Percentiles rank a stretch among this genome's conserved stretches.
Conservation (phyloP, 2,329 filamentous ascomycete species). For the Ceratocystiopsis sp. region DNA sequence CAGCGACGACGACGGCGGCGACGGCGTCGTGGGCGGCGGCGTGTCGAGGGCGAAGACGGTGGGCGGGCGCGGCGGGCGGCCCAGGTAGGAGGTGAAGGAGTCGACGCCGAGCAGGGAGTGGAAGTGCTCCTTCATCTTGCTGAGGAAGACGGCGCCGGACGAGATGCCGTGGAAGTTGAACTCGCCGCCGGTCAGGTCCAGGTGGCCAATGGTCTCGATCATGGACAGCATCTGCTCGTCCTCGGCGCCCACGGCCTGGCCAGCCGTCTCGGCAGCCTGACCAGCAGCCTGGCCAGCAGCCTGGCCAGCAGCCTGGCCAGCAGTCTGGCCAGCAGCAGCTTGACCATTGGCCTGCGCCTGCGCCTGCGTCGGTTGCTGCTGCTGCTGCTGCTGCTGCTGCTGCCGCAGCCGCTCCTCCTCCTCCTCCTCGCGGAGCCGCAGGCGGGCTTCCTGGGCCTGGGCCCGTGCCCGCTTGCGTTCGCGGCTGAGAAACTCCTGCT, state of each 20-base stretch:
- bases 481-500: conserved; percentile 47
- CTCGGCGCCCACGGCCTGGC: neutral
- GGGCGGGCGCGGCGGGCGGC: conserved; percentile 28
- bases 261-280: no score
- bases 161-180: conserved; percentile 94
- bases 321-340: neutral
- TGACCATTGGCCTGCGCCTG: conserved; percentile 1
- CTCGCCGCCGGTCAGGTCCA: conserved; percentile 77
- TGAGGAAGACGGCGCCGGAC: conserved; percentile 77
- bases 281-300: conserved; percentile 1
- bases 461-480: conserved; percentile 28
- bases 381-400: conserved; percentile 7
- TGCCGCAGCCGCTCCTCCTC: conserved; percentile 1
- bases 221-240: conserved; percentile 56
- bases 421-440: conserved; percentile 21
- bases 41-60: conserved; percentile 33
- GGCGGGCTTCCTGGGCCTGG: conserved; percentile 16
- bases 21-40: conserved; percentile 21
- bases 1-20: conserved; percentile 41
- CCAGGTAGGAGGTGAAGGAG: conserved; percentile 40
- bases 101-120: conserved; percentile 55
- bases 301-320: neutral
- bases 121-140: conserved; percentile 75
- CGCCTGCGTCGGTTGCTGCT: neutral
- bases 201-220: conserved; percentile 80